These are phyloP conservation scores for Rutstroemia sp. DNA, from an alignment of 2,329 filamentous ascomycete genomes.

Conservation along the genomic window DNA sequence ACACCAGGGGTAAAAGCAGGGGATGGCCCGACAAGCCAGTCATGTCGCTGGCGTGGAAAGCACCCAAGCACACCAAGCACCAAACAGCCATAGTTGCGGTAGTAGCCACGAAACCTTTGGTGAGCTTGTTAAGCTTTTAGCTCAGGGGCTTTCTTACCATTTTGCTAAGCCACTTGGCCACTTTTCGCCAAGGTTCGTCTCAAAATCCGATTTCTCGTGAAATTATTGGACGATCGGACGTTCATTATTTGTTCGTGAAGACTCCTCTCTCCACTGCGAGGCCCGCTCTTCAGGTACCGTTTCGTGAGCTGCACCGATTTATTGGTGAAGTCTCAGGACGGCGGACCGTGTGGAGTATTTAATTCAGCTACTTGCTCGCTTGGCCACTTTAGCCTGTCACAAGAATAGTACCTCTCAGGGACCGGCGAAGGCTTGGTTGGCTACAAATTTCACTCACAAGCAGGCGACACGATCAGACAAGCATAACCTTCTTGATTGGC, in stretches of 20 bases:
- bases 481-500: neutral
- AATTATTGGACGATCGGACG: neutral
- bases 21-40: neutral
- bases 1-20: conserved; percentile 1
- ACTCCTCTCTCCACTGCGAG: neutral
- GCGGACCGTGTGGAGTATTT: neutral
- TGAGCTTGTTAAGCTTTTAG: too few species aligned
- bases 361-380: conserved; percentile 1
- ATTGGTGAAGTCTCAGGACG: neutral
- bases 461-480: neutral
- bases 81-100: neutral
- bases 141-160: too few species aligned
- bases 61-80: too few species aligned
- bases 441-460: neutral
- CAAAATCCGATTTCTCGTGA: too few species aligned
- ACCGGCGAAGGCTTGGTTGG: neutral
- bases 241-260: neutral
- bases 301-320: neutral
- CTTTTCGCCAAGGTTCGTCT: too few species aligned
- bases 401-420: neutral
- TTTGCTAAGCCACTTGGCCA: too few species aligned
- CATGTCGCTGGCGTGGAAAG: too few species aligned
- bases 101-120: neutral
- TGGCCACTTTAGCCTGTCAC: neutral
- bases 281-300: conserved; percentile 1